Percentiles rank a stretch among this genome's conserved stretches.
Conservation (phyloP, 192 early-diverging fungal species). For the Coemansia sp. region DNA sequence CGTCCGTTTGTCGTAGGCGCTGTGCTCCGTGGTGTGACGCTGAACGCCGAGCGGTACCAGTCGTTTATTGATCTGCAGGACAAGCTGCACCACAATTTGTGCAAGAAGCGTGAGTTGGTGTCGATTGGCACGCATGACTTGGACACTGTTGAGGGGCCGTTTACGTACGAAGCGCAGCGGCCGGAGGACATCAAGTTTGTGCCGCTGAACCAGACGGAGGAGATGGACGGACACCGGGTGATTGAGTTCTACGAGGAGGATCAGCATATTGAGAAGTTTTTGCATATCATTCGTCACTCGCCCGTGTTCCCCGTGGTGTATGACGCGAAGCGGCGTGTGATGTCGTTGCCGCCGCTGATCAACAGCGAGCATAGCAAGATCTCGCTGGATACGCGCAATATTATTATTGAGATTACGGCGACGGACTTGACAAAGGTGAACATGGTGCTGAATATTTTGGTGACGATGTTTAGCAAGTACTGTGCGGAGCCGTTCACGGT, state of each 20-base stretch:
- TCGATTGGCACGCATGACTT: constrained; percentile 99
- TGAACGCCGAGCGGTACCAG: constrained; percentile 82
- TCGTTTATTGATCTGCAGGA: constrained; percentile 98
- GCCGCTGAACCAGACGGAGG: constrained; percentile 87
- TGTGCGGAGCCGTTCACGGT: constrained; percentile 89
- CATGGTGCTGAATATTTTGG: constrained; percentile 89
- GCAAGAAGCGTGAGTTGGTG: constrained; percentile 90
- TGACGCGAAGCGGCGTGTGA: constrained; percentile 78
- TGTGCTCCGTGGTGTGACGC: constrained; percentile 81
- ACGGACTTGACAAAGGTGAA: constrained; percentile 95
- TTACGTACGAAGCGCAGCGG: constrained; percentile 88
- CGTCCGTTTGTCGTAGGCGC: constrained; percentile 88
- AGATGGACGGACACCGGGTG: constrained; percentile 83
- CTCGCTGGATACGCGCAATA: constrained; percentile 86
- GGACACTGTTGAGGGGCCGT: constrained; percentile 90
- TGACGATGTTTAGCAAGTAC: constrained; percentile 96
- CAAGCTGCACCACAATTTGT: constrained; percentile 97
- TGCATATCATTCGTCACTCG: constrained; percentile 88
- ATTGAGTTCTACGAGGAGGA: constrained; percentile 90
- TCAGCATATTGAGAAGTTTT: constrained; percentile 81
- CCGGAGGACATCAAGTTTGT: constrained; percentile 92
- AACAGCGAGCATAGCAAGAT: constrained; percentile 99
- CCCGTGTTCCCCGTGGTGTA: constrained; percentile 91
- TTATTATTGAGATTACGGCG: constrained; percentile 97
- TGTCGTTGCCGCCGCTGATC: constrained; percentile 98